Base-by-base conservation (phyloP, 176 grass and related monocot genomes). In the Aegilops speltoides region DNA sequence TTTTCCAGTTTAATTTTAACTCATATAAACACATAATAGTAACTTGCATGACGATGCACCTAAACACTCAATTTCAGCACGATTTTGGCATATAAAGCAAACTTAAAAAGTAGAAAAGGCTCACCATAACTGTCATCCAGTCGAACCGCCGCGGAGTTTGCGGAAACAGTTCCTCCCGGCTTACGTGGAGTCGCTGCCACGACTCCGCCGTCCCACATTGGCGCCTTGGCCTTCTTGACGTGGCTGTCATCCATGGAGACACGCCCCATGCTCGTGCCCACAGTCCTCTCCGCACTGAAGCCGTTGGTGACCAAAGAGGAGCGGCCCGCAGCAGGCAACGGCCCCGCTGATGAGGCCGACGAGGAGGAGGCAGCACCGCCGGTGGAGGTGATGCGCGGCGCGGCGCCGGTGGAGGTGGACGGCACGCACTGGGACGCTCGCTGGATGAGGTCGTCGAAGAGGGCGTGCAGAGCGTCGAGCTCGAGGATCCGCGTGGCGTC, bases 191-290 rank as follows among this genome's bases (percentile, higher is more conserved):
- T 99, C 40, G 73, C 66, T 8, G 50, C 24, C 66, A 76, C 34
- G 75, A 83, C 59, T 19, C 92, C 90, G 33, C 90, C 94, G 8
- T 87, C 78, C 89, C 90, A 89, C 56, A 91, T 86, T 79, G 85
- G 33, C 10, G 85, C 85, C 89, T 93, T 99, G 24, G 82, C 85
- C 84, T 97, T 96, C 68, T 90, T 94, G 79, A 97, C 85, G 76
- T 94, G 97, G 85, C 92, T 97, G 82, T 99, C 97, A 64, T 99
- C 97, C 90, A 91, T 94, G 23, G 92, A 93, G 85, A 97, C 87
- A 41, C 87, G 89, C n/a, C 85, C 29, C 2, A 32, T 16, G 71
- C 82, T 89, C 60, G 64, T 87, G 19, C 80, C 81, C 10, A 63
- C 86, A 28, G 62, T 56, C 82, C 70, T 85, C 72, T 79, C 79